These are phyloP conservation scores for Penicillium arizonense DNA, from an alignment of 495 filamentous ascomycete genomes.

Conservation along the genomic window DNA sequence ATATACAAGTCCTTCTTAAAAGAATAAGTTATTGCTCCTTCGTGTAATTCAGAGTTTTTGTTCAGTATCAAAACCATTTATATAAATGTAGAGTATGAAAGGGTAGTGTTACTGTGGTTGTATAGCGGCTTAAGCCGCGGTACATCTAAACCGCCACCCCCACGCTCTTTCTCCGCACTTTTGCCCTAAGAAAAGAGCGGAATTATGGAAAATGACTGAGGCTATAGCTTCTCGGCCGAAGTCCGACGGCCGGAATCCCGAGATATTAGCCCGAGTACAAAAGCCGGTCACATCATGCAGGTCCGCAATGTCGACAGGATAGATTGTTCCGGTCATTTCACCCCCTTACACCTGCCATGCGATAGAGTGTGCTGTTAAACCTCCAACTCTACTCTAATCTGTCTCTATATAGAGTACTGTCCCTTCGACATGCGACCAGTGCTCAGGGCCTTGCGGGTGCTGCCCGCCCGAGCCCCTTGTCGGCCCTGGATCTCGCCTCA, in stretches of 20 bases:
- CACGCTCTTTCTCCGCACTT: background rate
- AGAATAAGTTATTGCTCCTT: too few relatives aligned
- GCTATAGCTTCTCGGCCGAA: constrained; percentile 29
- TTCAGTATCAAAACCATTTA: too few relatives aligned
- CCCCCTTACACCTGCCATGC: background rate
- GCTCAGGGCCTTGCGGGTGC: constrained; percentile 22
- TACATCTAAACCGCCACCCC: background rate
- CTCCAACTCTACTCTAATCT: too few relatives aligned
- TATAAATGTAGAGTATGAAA: too few relatives aligned
- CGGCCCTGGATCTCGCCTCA: constrained; percentile 19
- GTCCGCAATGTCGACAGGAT: constrained; percentile 6
- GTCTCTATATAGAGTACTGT: too few relatives aligned
- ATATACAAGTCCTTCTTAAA: background rate
- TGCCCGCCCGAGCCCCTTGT: constrained; percentile 26
- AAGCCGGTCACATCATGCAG: constrained; percentile 18
- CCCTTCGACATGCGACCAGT: constrained; percentile 24
- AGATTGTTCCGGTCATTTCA: background rate
- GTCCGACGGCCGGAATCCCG: constrained; percentile 32
- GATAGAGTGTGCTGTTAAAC: background rate
- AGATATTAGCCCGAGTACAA: constrained; percentile 12
- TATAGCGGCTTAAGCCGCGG: background rate
- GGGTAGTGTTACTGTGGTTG: too few relatives aligned
- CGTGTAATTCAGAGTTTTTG: too few relatives aligned
- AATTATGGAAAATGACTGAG: background rate
- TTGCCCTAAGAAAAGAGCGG: background rate